These are phyloP conservation scores for Anthracocystis walkeri DNA, from an alignment of 1,284 basidiomycete genomes.

Conservation along the genomic window DNA sequence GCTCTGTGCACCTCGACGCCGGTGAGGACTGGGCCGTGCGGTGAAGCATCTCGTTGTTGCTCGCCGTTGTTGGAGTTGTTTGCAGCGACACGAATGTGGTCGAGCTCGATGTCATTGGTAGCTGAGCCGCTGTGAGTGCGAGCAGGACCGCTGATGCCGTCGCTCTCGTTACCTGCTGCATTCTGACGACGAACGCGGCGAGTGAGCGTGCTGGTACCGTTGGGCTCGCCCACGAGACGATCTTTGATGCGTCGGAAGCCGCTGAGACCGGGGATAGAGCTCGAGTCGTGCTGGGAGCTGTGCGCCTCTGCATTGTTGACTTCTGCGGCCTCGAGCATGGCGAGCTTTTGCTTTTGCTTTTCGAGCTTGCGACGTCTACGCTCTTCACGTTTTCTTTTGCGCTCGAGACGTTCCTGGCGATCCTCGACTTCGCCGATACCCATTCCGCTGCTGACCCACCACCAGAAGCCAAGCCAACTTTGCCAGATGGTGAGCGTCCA, in stretches of 20 bases:
- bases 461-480: slow-evolving; percentile 70
- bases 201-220: slow-evolving; percentile 27
- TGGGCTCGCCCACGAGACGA: slow-evolving; percentile 38
- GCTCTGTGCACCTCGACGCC: slow-evolving; percentile 21
- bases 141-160: slow-evolving; percentile 6
- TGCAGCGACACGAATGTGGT: slow-evolving; percentile 32
- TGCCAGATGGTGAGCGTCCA: slow-evolving; percentile 69
- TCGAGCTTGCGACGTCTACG: slow-evolving; percentile 48
- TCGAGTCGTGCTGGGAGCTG: slow-evolving; percentile 44
- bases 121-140: slow-evolving; percentile 12
- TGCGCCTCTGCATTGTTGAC: slow-evolving; percentile 35
- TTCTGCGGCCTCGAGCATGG: slow-evolving; percentile 28
- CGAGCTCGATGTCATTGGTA: slow-evolving; percentile 43
- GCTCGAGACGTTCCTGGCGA: slow-evolving; percentile 55
- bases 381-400: slow-evolving; percentile 55
- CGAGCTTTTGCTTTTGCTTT: slow-evolving; percentile 46
- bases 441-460: slow-evolving; percentile 70
- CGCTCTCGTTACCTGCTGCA: slow-evolving; percentile 15
- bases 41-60: neutral
- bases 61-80: slow-evolving; percentile 7
- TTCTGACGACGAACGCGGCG: slow-evolving; percentile 36
- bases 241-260: slow-evolving; percentile 52
- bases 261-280: slow-evolving; percentile 49
- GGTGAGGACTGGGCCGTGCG: slow-evolving; percentile 11
- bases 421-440: slow-evolving; percentile 69